A percentile compares a stretch with the other conserved stretches of the same genome.
Conservation (phyloP, 139 green algal genomes). For the Raphidocelis subcapitata region DNA sequence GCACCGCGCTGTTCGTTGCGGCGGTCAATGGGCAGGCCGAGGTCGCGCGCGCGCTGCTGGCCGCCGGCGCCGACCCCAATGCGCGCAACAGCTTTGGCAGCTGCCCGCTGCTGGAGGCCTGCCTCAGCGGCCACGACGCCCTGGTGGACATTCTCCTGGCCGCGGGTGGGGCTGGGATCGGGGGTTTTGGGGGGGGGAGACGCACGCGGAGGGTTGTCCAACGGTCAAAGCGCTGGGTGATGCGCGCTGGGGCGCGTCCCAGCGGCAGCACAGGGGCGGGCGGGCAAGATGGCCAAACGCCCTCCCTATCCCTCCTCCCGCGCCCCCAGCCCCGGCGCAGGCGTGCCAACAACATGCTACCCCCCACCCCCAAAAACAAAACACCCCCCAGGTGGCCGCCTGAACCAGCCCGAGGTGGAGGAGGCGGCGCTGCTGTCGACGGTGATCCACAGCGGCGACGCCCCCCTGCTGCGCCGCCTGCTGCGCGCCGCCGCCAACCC, state of each 20-base stretch:
- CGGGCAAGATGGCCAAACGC: background rate
- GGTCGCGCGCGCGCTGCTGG: slow-evolving; percentile 8
- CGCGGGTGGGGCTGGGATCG: no score
- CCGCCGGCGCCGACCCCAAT: slow-evolving; percentile 27
- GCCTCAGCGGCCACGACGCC: slow-evolving; percentile 35
- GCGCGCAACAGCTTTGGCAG: slow-evolving; percentile 34
- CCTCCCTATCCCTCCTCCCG: background rate
- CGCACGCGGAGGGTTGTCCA: no score
- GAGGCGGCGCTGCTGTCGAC: slow-evolving; percentile 20
- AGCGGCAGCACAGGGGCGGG: background rate
- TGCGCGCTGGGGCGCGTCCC: background rate
- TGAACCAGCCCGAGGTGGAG: slow-evolving; percentile 12
- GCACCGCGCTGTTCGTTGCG: slow-evolving; percentile 18
- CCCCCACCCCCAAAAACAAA: no score
- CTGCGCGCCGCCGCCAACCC: slow-evolving; percentile 47
- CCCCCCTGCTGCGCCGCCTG: slow-evolving; percentile 41
- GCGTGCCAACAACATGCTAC: no score
- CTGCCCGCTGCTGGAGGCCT: slow-evolving; percentile 45
- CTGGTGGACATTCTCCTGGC: slow-evolving; percentile 24
- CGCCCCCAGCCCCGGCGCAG: no score
- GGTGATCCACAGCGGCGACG: slow-evolving; percentile 8
- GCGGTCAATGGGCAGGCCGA: slow-evolving; percentile 6
- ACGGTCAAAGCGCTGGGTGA: background rate
- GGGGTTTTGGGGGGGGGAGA: no score
- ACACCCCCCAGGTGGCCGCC: slow-evolving; percentile 1